Base-by-base conservation (phyloP, 2,329 filamentous ascomycete species). In the Colletotrichum sp. region DNA sequence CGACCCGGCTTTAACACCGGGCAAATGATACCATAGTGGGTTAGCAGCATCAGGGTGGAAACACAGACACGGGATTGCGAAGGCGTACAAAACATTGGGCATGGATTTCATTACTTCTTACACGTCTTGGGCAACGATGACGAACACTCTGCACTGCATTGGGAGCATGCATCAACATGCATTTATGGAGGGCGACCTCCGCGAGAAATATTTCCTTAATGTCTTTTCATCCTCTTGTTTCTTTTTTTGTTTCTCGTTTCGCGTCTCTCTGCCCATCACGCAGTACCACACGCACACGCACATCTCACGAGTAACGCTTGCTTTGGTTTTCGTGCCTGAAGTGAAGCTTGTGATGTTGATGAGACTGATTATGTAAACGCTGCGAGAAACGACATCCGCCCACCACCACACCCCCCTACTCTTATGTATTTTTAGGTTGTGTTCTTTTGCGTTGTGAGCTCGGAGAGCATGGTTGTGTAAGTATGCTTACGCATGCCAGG, bases 81-180 rank as follows among this genome's bases (percentile, higher is more conserved):
- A 64, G 75, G 68, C 73, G 75, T 77, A 72, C 67, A 75, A 76
- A 76, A 76, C 34, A 52, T 52, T n/a, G 63, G 73, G 67, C 71
- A 26, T 44, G 71, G 71, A 55, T 70, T 77, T 74, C 32, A 13
- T 72, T 65, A 18, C 18, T 64, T 59, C 24, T 44, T 63, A 36
- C 63, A 12, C 24, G 48, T 36, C 39, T 57, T 71, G 63, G 64
- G 69, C 59, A 63, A 73, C 70, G 57, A 68, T 73, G 55, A 75
- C 73, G 73, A 64, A 64, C 48, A 57, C n/a, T 59, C 28, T 73
- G 73, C 69, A 73, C 28, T 73, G 73, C 69, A 68, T 72, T 72
- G 69, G 69, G 55, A 60, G 30, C 59, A 62, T 62, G 59, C 59
- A 60, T n/a, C 16, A 62, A 62, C 59, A 62, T 62, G 59, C 59